Conservation (phyloP, 2,329 filamentous ascomycete genomes). For the Purpureocillium takamizusanense region DNA sequence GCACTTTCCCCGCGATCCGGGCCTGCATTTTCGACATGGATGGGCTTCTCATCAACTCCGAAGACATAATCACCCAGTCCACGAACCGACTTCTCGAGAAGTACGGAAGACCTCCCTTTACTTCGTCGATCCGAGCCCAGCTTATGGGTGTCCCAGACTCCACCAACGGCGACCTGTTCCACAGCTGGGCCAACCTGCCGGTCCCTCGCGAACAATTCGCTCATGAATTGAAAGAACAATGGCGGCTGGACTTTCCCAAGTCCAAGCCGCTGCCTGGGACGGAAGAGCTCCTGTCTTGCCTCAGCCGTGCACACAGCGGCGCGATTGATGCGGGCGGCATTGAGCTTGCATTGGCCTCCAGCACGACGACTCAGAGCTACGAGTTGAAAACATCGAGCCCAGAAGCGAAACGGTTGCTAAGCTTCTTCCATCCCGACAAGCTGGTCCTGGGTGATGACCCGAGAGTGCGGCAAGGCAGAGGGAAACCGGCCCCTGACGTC, state of each 20-base stretch:
- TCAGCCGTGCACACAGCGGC: conserved; percentile 20
- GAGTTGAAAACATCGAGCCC: conserved; percentile 44
- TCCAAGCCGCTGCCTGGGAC: conserved; percentile 57
- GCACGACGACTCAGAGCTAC: conserved; percentile 49
- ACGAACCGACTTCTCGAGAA: conserved; percentile 54
- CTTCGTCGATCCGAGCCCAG: conserved; percentile 61
- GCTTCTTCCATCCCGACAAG: conserved; percentile 41
- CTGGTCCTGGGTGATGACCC: conserved; percentile 58
- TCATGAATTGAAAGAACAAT: conserved; percentile 16
- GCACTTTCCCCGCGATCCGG: conserved; percentile 29
- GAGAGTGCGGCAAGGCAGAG: conserved; percentile 50
- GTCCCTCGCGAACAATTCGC: conserved; percentile 39
- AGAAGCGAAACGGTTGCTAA: conserved; percentile 12
- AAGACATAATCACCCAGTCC: conserved; percentile 58
- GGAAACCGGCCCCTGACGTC: conserved; percentile 67
- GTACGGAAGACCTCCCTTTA: conserved; percentile 49
- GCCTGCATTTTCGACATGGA: conserved; percentile 71
- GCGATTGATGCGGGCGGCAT: conserved; percentile 22
- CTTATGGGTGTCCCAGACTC: conserved; percentile 54
- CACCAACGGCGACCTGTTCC: conserved; percentile 46
- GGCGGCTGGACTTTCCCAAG: conserved; percentile 17
- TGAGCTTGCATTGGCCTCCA: conserved; percentile 59
- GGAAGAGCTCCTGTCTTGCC: conserved; percentile 37
- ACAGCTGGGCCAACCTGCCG: conserved; percentile 58
- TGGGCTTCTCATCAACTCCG: conserved; percentile 62